phyloP scores from a whole-genome alignment of 192 early-diverging fungal genomes.

The Pilobolus umbonatus region DNA sequence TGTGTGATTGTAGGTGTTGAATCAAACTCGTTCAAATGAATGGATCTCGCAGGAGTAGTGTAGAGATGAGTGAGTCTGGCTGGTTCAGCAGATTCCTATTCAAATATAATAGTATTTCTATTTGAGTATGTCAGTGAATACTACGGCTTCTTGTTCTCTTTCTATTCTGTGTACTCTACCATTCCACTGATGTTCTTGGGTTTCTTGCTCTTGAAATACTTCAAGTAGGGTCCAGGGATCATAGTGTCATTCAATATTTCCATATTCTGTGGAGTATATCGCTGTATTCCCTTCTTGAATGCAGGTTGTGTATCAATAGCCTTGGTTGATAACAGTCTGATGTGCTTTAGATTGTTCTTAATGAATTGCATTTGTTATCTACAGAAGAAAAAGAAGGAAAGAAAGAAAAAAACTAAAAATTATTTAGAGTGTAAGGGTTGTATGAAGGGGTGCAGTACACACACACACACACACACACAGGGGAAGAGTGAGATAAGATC shows the following conservation, averaged over 20 bases:
- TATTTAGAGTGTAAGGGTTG: too few species aligned
- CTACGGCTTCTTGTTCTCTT: background rate
- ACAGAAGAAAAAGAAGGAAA: too few species aligned
- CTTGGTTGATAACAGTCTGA: too few species aligned
- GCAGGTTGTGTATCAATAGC: conserved; percentile 8
- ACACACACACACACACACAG: too few species aligned
- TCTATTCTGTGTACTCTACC: background rate
- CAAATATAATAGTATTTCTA: background rate
- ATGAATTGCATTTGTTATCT: too few species aligned
- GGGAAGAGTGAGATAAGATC: too few species aligned
- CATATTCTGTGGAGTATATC: conserved; percentile 5
- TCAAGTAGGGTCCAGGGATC: conserved; percentile 21
- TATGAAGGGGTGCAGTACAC: too few species aligned
- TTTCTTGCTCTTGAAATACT: conserved; percentile 17
- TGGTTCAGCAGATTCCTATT: conserved; percentile 1
- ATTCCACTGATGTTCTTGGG: conserved; percentile 4
- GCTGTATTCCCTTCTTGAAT: conserved; percentile 3
- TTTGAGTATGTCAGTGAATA: background rate
- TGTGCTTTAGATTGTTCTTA: too few species aligned
- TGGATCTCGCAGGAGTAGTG: conserved; percentile 14
- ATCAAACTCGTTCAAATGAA: conserved; percentile 22
- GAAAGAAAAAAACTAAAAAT: too few species aligned
- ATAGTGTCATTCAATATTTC: conserved; percentile 15
- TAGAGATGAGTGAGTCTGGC: conserved; percentile 9
- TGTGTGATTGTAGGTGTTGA: conserved; percentile 27